Percentiles rank a stretch among this genome's conserved stretches.
Conservation (phyloP, 441 rosid species). For the Croton laevigatus region DNA sequence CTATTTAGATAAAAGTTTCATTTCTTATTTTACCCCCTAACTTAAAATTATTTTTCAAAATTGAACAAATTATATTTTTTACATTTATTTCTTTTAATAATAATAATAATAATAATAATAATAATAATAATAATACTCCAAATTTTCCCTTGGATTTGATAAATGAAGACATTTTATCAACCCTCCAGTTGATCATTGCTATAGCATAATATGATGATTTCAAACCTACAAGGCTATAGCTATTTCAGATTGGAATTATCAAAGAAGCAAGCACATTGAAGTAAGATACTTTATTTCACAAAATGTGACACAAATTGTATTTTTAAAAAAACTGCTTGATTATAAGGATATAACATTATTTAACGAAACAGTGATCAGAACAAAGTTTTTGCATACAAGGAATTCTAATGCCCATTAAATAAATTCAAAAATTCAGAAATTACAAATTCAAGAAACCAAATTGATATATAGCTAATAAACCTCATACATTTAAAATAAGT, state of each 20-base stretch:
- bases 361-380: not conserved
- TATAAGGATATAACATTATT: not conserved
- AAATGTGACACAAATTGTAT: not conserved
- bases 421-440: not conserved
- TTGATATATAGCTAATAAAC: slow-evolving; percentile 1
- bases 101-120: no score
- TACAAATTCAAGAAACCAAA: not conserved
- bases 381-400: slow-evolving; percentile 1
- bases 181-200: slow-evolving; percentile 21
- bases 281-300: not conserved
- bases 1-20: no score
- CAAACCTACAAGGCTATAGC: slow-evolving; percentile 27
- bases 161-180: slow-evolving; percentile 29
- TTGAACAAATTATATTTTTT: slow-evolving; percentile 24
- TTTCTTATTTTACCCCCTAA: no score
- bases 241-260: slow-evolving; percentile 21
- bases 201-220: slow-evolving; percentile 15
- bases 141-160: slow-evolving; percentile 27
- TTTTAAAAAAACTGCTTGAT: not conserved
- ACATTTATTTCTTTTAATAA: no score
- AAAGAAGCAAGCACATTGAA: slow-evolving; percentile 11
- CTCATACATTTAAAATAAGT: not conserved
- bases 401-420: slow-evolving; percentile 12
- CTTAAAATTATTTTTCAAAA: no score
- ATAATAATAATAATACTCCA: no score